Conservation (phyloP, 106 monocot genomes). For the Platanthera zijinensis region DNA sequence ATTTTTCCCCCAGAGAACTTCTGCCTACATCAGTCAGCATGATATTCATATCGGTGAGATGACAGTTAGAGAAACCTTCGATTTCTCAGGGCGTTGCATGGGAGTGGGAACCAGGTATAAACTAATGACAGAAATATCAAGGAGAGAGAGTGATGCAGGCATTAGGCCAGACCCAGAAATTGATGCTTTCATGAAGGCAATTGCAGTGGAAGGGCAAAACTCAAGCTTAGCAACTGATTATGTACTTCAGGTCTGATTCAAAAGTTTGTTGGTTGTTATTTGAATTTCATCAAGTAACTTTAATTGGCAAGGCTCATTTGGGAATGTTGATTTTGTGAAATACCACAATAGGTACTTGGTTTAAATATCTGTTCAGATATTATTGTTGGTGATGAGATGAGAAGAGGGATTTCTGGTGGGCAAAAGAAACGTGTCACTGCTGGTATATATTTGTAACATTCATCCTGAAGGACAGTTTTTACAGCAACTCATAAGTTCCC, state of each 20-base stretch:
- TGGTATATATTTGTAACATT: constrained; percentile 18
- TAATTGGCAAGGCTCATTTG: too few relatives aligned
- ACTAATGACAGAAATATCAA: constrained; percentile 47
- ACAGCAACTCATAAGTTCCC: too few relatives aligned
- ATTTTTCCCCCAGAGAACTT: background rate
- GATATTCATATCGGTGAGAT: constrained; percentile 70
- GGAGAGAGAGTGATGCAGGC: constrained; percentile 57
- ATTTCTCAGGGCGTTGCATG: constrained; percentile 64
- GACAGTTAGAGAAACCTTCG: constrained; percentile 81
- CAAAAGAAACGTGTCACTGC: constrained; percentile 27
- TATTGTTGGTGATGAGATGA: constrained; percentile 55
- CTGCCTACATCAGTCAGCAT: background rate
- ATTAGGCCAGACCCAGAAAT: constrained; percentile 74
- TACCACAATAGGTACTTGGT: constrained; percentile 20
- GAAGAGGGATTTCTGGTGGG: constrained; percentile 47
- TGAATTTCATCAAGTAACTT: too few relatives aligned
- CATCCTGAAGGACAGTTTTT: too few relatives aligned
- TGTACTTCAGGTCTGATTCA: constrained; percentile 49
- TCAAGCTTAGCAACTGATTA: constrained; percentile 31
- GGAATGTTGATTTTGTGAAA: too few relatives aligned
- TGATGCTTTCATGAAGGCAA: constrained; percentile 70
- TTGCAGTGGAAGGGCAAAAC: constrained; percentile 33
- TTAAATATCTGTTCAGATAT: constrained; percentile 46
- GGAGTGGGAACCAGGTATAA: constrained; percentile 50
- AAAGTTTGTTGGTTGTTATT: constrained; percentile 5